phyloP scores from a whole-genome alignment of 1,284 basidiomycete genomes.

The Microbotryum intermedium region DNA sequence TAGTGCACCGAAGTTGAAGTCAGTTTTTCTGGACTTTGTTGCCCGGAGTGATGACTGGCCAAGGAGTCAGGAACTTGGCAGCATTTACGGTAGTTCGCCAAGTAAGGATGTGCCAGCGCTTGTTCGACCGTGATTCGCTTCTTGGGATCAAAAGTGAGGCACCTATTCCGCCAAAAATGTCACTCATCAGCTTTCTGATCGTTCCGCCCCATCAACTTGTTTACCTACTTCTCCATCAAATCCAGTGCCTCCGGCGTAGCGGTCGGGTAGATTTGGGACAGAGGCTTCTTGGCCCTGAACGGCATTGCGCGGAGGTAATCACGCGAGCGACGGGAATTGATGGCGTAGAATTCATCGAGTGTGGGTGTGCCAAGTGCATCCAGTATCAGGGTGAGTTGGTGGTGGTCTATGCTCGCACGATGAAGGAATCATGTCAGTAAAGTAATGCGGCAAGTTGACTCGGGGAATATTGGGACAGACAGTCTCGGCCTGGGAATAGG shows the following conservation, averaged over 20 bases:
- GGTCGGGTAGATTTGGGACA: constrained; percentile 73
- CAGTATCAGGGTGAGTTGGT: constrained; percentile 82
- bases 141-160: constrained; percentile 62
- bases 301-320: constrained; percentile 77
- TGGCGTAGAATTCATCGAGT: constrained; percentile 82
- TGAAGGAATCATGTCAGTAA: neutral
- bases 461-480: constrained; percentile 29
- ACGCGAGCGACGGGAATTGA: constrained; percentile 71
- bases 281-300: constrained; percentile 72
- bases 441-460: neutral
- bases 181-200: too few relatives aligned
- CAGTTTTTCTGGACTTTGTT: neutral
- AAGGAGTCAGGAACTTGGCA: too few relatives aligned
- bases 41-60: constrained; percentile 4
- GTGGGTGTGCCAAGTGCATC: constrained; percentile 89
- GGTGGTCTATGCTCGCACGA: constrained; percentile 48
- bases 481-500: constrained; percentile 91
- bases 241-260: constrained; percentile 77
- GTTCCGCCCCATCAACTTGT: constrained; percentile 37
- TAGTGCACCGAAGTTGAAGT: constrained; percentile 38
- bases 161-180: neutral
- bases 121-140: constrained; percentile 86
- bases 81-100: constrained; percentile 60
- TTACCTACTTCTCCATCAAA: constrained; percentile 54
- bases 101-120: constrained; percentile 81